phyloP scores from a whole-genome alignment of 257 asterid species.

The Rhazya stricta region DNA sequence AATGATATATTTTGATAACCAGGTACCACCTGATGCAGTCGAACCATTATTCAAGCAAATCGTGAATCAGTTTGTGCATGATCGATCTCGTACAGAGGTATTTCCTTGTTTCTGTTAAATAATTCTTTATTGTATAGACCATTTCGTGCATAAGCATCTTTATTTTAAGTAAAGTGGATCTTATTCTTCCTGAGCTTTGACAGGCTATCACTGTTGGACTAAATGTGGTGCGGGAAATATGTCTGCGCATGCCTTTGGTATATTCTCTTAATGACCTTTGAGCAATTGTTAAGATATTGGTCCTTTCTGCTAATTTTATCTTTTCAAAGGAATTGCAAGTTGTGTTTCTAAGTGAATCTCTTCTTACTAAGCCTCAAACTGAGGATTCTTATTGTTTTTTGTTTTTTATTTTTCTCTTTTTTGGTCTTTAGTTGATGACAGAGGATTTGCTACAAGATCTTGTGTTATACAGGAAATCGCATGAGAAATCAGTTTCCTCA shows the following conservation, averaged over 20 bases:
- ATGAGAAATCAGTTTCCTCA: slow-evolving; percentile 90
- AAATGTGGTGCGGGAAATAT: slow-evolving; percentile 82
- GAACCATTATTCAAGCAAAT: slow-evolving; percentile 90
- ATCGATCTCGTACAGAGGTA: slow-evolving; percentile 91
- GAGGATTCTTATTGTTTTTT: no score
- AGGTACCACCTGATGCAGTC: slow-evolving; percentile 98
- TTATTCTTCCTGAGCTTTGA: slow-evolving; percentile 1
- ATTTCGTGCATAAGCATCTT: neutral
- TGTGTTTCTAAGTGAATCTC: neutral
- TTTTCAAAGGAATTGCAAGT: neutral
- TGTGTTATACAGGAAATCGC: slow-evolving; percentile 67
- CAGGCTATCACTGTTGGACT: slow-evolving; percentile 94
- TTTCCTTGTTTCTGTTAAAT: slow-evolving; percentile 9
- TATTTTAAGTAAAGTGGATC: neutral
- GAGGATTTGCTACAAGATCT: slow-evolving; percentile 98
- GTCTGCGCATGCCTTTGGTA: slow-evolving; percentile 97
- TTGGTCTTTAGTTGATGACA: slow-evolving; percentile 73
- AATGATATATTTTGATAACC: slow-evolving; percentile 18
- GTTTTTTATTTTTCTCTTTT: slow-evolving; percentile 1
- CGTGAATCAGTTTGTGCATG: slow-evolving; percentile 93
- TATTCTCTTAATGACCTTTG: slow-evolving; percentile 19
- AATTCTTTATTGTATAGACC: neutral
- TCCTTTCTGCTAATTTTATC: neutral
- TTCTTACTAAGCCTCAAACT: neutral
- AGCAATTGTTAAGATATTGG: slow-evolving; percentile 2